These are phyloP conservation scores for Fusarium sp. DNA, from an alignment of 2,329 filamentous ascomycete species.

Conservation along the genomic window DNA sequence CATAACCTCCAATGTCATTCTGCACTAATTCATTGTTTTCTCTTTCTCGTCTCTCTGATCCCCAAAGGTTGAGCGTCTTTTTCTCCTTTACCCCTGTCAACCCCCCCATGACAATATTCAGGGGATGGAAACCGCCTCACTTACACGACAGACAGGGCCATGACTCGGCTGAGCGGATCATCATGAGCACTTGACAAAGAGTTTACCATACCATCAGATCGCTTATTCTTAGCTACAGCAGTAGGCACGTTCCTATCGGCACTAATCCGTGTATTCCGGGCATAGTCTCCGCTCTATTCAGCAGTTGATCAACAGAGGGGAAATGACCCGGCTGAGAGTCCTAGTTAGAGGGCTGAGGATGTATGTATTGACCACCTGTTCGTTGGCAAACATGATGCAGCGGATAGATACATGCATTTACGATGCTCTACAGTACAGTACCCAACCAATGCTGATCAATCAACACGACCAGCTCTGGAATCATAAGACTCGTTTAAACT, in stretches of 20 bases:
- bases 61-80: neutral
- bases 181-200: constrained; percentile 6
- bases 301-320: neutral
- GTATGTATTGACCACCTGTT: neutral
- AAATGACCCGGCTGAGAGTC: neutral
- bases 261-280: neutral
- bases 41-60: neutral
- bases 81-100: neutral
- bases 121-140: constrained; percentile 25
- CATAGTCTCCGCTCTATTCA: neutral
- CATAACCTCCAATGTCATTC: neutral
- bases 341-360: neutral
- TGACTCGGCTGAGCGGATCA: constrained; percentile 29
- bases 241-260: constrained; percentile 8
- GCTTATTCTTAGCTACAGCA: neutral
- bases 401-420: constrained; percentile 1
- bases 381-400: neutral
- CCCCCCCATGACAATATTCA: neutral
- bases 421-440: neutral
- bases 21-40: neutral
- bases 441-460: neutral
- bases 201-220: neutral
- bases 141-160: constrained; percentile 24
- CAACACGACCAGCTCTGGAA: neutral
- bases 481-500: neutral